Evolutionary conservation across 129 eudicot genomes (phyloP), one percentile per base, ranked within the genome.

Genomic region (Sambucus nigra): DNA sequence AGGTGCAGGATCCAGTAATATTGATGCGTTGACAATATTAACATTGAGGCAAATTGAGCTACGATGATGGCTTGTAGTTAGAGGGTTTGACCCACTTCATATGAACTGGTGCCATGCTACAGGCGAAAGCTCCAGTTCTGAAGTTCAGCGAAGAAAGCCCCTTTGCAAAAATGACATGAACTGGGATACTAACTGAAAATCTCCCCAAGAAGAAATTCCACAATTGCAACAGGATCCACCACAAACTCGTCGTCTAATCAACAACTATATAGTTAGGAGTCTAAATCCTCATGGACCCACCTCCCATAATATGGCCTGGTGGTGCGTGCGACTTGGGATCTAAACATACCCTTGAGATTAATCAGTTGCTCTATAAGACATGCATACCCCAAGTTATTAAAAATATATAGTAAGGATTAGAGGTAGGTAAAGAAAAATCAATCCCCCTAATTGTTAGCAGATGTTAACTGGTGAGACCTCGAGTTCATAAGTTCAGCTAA

Each of bases 121-220:
- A n/a, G 63, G 79, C 59, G 76, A 68, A 70, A 78, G 79, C 66
- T 64, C 89, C 86, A 69, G 79, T 77, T 66, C 79, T 55, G 80
- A 69, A 74, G 76, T 76, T 71, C 87, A 70, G 74, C 56, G 45
- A 69, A 67, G 73, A 67, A 70, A 76, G 69, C 77, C 65, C 71
- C 81, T 78, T 55, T 62, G 69, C 80, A 70, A 60, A 73, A 80
- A 47, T 51, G 51, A 80, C 77, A 61, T 51, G 72, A 73, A 76
- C 75, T 72, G 73, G 64, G 40, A 71, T 51, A 60, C 57, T 56
- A 66, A 71, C 73, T n/a, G 81, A 71, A 63, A 32, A 69, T 60
- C 73, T 69, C 52, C 62, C 57, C 84, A 49, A 51, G 33, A 64
- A 71, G 71, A 63, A 62, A 47, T 65, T 73, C 81, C 83, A 63